Evolutionary conservation across 441 rosid species (phyloP).

Genomic region (Omphalea diandra): DNA sequence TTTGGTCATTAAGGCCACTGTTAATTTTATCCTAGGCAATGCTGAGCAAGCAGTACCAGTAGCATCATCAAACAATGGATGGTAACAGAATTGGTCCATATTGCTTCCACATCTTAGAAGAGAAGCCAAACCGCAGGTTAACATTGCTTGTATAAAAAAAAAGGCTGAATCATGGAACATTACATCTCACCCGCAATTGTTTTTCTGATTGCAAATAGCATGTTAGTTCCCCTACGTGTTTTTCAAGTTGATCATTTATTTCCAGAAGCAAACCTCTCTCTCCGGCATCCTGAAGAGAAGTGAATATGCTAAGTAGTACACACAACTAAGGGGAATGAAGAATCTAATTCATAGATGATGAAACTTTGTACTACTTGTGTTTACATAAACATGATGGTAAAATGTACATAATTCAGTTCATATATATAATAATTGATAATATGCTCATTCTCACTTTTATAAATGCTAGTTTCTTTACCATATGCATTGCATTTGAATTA

Average conservation of each 20-base stretch:
- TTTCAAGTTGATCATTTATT: constrained; percentile 15
- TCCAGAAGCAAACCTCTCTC: constrained; percentile 8
- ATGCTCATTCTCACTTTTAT: neutral
- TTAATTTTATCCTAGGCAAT: constrained; percentile 11
- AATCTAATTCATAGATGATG: neutral
- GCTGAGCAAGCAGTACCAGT: constrained; percentile 4
- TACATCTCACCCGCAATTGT: constrained; percentile 26
- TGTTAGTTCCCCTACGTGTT: constrained; percentile 18
- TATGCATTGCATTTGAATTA: too few species aligned
- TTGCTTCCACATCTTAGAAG: neutral
- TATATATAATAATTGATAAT: neutral
- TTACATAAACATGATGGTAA: neutral
- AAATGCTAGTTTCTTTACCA: too few species aligned
- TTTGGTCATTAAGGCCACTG: neutral
- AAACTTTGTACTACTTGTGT: too few species aligned
- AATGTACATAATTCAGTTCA: neutral
- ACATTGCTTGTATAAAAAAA: constrained; percentile 3
- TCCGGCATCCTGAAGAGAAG: constrained; percentile 26
- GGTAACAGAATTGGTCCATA: neutral
- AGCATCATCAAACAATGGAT: constrained; percentile 7
- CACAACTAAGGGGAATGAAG: neutral
- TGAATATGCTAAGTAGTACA: constrained; percentile 18
- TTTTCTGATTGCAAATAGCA: constrained; percentile 21
- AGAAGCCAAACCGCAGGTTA: neutral
- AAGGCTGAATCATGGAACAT: neutral